Evolutionary conservation across 345 rosid species (phyloP), one percentile per base, ranked within the genome.

Genomic region (Ceriops tagal): DNA sequence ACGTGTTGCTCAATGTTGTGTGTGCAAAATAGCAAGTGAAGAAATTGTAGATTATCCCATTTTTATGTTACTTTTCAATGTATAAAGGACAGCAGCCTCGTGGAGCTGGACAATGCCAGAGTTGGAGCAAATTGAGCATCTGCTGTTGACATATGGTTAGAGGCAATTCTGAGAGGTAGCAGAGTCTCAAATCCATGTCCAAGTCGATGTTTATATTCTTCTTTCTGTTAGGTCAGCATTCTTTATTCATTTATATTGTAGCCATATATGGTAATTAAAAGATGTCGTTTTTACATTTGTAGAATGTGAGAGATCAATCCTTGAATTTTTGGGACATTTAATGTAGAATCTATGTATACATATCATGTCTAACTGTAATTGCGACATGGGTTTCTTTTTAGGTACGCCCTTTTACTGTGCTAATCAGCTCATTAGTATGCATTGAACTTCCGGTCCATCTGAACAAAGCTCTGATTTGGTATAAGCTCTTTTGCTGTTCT

Each of bases 1-100:
- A 95, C 67, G 89, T 95, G n/a, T 78, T 91, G 78, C 85, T 95
- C 53, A 92, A 92, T 61, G 89, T 74, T 30, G 26, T 92, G 47
- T 95, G 99, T 75, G 75, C 77, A 49, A 75, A 73, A 53, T 86
- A 68, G 69, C 31, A 68, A 68, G 57, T 26, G 26, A 57, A 15
- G 76, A 24, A 10, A 62, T 24, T 18, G 64, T n/a, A n/a, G 46
- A 37, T 65, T 26, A 22, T 24, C 35, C 52, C 47, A 51, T n/a
- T 21, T 1, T 39, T 26, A 16, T 22, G 34, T 47, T 67, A 1
- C 16, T 65, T 18, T 20, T 26, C 6, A 8, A 5, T 20, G 9
- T 24, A 20, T 62, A 55, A 53, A 61, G 39, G 56, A 67, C 30
- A 18, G 24, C 31, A 5, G 31, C 63, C 71, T 32, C 31, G 19